Base-by-base conservation (phyloP, 2,329 filamentous ascomycete genomes). In the Ceratocystis cacaofunesta region DNA sequence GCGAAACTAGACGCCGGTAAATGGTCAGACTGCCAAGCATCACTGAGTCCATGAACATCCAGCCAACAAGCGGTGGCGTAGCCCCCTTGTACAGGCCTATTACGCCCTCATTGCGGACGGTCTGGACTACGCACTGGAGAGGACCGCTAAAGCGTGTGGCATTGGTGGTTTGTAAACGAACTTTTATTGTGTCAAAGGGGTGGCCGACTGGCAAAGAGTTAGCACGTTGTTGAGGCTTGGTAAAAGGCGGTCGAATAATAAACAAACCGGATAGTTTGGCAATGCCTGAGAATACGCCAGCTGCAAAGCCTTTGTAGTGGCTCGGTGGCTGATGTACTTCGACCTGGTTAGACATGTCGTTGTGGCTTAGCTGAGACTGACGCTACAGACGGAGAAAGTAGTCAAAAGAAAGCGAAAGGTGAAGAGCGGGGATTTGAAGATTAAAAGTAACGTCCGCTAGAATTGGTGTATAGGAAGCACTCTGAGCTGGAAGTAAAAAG, bases 101-200 rank as follows among this genome's bases (percentile, higher is more conserved):
- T 60, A 95, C 76, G 61, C 92, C 92, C 75, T 99, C 94, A 73
- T 91, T 88, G 68, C 87, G 84, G 32, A 97, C 69, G 8, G 94
- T 99, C 74, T 92, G 87, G 65, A 88, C 75, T 8, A 96, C 78
- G 73, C 94, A 97, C 74, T 96, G 86, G 41, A 95, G 74, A 0
- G 94, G 92, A 0, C 94, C 94, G 69, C 80, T 80, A 80, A 99
- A 99, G 70, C 89, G 90, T 1, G 84, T 75, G 61, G 82, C 75
- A 70, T 87, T 80, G 36, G 90, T 90, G 2, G 92, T 97, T 75
- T 99, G 94, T 19, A 99, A 80, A 41, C 94, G 90, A 64, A 97
- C 92, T 77, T 99, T 99, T 75, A 99, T 85, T 0, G 94, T 97
- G 76, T 99, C 94, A 77, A 99, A 97, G 28, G 89, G 84, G 71